Percentiles rank a stretch among this genome's conserved stretches.
phyloP scores from a whole-genome alignment of 2,329 filamentous ascomycete species.

The Juglanconis juglandina region DNA sequence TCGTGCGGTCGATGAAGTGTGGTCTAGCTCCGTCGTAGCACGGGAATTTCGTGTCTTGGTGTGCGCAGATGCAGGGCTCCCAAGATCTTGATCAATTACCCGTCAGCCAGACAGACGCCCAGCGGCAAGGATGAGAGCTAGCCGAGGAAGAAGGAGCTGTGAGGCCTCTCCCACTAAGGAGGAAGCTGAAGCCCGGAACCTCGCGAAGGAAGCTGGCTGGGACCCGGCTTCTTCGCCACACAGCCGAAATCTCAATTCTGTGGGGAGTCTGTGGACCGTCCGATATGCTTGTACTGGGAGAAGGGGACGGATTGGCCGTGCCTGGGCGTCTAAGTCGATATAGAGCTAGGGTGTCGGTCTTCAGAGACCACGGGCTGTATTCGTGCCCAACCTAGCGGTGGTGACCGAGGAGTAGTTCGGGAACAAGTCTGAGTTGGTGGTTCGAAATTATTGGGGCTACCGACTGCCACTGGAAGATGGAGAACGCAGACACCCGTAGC shows the following conservation, averaged over 20 bases:
- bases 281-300: slow-evolving; percentile 1
- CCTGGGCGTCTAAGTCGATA: not conserved
- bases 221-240: slow-evolving; percentile 2
- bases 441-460: not conserved
- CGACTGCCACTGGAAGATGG: not conserved
- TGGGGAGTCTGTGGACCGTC: slow-evolving; percentile 8
- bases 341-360: not conserved
- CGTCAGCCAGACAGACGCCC: not conserved
- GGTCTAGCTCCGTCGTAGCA: slow-evolving; percentile 13
- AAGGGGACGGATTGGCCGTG: not conserved
- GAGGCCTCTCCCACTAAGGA: not conserved
- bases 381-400: not conserved
- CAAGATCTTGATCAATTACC: not conserved
- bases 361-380: not conserved
- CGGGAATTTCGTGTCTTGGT: slow-evolving; percentile 8
- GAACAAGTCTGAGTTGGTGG: not conserved
- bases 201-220: not conserved
- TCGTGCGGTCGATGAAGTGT: slow-evolving; percentile 6
- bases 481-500: not conserved
- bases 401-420: not conserved
- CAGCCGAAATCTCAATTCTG: not conserved
- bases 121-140: slow-evolving; percentile 1
- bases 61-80: not conserved
- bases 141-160: slow-evolving; percentile 8
- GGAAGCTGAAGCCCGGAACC: not conserved